These are phyloP conservation scores for Hypoxylon lenormandii DNA, from an alignment of 495 filamentous ascomycete genomes.

Conservation along the genomic window DNA sequence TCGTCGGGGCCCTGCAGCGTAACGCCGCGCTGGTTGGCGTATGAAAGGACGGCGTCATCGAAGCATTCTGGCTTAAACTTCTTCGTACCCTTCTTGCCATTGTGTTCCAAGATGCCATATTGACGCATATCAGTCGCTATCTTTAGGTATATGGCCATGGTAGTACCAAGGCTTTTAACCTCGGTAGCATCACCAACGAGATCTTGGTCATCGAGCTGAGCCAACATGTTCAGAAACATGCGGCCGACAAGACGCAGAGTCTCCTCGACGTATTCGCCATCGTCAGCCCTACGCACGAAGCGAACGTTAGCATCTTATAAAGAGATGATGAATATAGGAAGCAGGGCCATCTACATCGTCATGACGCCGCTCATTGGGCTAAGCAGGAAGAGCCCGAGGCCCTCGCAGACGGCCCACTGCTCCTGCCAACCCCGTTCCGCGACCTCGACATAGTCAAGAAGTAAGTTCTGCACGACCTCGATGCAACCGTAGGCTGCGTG, in stretches of 20 bases:
- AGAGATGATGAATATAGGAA: neutral
- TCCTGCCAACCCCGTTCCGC: constrained; percentile 49
- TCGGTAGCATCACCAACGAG: constrained; percentile 47
- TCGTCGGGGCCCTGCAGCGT: constrained; percentile 46
- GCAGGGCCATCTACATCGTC: constrained; percentile 10
- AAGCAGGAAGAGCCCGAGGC: constrained; percentile 27
- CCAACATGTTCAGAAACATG: constrained; percentile 55
- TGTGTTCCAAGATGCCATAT: constrained; percentile 4
- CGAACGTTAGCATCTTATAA: neutral
- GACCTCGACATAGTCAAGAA: constrained; percentile 54
- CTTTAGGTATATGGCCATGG: constrained; percentile 53
- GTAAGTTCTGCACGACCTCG: constrained; percentile 54
- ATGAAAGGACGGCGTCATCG: constrained; percentile 47
- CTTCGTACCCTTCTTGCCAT: constrained; percentile 1
- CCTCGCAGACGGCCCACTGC: constrained; percentile 56
- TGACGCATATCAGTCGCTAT: constrained; percentile 17
- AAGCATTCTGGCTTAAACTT: constrained; percentile 38
- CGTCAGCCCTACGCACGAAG: constrained; percentile 43
- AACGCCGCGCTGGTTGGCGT: constrained; percentile 47
- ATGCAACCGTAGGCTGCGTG: constrained; percentile 51
- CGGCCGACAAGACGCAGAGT: constrained; percentile 48
- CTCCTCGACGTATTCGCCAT: constrained; percentile 34
- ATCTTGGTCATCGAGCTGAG: constrained; percentile 47
- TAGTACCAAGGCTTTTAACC: constrained; percentile 49
- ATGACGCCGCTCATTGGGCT: neutral